Percentiles rank a stretch among this genome's conserved stretches.
Conservation (phyloP, 169 alveolate genomes). For the Cryptosporidium ryanae region DNA sequence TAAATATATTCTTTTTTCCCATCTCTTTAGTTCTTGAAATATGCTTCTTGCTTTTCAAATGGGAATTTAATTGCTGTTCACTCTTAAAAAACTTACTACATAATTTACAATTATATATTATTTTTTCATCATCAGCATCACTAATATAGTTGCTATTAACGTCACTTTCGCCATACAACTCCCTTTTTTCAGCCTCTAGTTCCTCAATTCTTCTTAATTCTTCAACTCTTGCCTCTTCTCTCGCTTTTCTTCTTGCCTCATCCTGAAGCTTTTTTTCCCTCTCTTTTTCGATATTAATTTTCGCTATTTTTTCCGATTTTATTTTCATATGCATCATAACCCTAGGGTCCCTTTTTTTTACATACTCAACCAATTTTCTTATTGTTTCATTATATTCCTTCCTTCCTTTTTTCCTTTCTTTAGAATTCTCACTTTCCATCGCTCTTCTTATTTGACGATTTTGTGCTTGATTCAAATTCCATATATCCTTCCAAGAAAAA, state of each 20-base stretch:
- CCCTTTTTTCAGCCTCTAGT: slow-evolving; percentile 60
- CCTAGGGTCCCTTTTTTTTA: slow-evolving; percentile 80
- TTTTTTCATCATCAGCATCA: slow-evolving; percentile 10
- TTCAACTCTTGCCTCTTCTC: slow-evolving; percentile 71
- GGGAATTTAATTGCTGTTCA: slow-evolving; percentile 79
- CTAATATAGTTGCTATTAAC: neutral
- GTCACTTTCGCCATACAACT: neutral
- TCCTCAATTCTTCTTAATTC: slow-evolving; percentile 76
- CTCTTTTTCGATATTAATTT: slow-evolving; percentile 28
- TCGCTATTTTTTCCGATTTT: slow-evolving; percentile 36
- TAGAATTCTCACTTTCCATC: slow-evolving; percentile 83
- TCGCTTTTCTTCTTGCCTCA: slow-evolving; percentile 50
- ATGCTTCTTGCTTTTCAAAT: slow-evolving; percentile 81
- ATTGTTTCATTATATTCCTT: slow-evolving; percentile 83
- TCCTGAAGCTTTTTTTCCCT: slow-evolving; percentile 45
- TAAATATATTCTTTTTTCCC: neutral
- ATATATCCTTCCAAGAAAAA: slow-evolving; percentile 84
- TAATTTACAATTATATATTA: slow-evolving; percentile 78
- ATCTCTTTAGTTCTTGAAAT: slow-evolving; percentile 68
- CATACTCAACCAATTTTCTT: slow-evolving; percentile 80
- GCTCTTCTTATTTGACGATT: slow-evolving; percentile 81
- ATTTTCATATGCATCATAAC: slow-evolving; percentile 50
- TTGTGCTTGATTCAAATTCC: slow-evolving; percentile 83
- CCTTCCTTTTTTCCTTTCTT: slow-evolving; percentile 84
- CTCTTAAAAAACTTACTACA: slow-evolving; percentile 81